Evolutionary conservation across 495 filamentous ascomycete genomes (phyloP).

Genomic region (Xanthoparmelia taractica): DNA sequence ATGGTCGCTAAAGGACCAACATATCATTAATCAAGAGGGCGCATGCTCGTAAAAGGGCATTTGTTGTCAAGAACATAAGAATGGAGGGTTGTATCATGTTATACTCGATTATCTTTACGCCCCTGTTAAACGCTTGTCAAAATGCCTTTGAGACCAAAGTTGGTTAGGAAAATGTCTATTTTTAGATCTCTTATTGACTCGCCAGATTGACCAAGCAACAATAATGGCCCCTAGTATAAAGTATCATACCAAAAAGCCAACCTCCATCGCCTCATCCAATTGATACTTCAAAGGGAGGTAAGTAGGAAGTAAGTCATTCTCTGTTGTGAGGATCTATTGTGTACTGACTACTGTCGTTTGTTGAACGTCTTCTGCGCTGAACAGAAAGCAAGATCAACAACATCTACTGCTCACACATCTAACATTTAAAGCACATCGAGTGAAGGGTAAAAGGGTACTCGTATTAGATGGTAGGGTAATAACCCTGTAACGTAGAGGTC

Average conservation of each 20-base stretch:
- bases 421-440: neutral
- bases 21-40: neutral
- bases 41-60: neutral
- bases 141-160: neutral
- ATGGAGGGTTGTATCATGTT: neutral
- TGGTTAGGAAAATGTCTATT: neutral
- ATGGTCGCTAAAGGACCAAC: neutral
- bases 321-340: no score
- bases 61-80: neutral
- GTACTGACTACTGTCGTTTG: no score
- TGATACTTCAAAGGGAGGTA: neutral
- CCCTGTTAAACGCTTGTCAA: neutral
- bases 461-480: constrained; percentile 11
- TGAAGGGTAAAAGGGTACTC: neutral
- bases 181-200: neutral
- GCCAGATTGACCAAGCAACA: constrained; percentile 5
- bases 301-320: neutral
- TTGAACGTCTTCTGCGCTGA: no score
- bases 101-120: neutral
- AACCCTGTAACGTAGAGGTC: constrained; percentile 1
- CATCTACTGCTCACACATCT: neutral
- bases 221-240: no score
- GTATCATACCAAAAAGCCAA: no score
- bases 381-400: neutral
- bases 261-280: neutral